phyloP scores from a whole-genome alignment of 768 basidiomycete species.

The Mycena chlorophos region DNA sequence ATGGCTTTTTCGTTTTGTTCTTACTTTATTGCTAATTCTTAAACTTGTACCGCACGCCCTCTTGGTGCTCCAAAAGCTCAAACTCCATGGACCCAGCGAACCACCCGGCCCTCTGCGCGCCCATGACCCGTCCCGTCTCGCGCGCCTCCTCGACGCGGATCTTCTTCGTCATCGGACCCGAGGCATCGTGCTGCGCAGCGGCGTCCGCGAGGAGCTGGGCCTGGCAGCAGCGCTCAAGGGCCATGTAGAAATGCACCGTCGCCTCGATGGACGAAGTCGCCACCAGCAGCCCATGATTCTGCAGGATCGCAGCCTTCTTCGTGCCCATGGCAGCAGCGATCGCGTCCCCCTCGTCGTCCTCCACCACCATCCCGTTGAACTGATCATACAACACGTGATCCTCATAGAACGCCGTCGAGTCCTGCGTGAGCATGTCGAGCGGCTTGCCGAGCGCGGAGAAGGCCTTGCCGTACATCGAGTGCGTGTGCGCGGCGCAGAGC shows the following conservation, averaged over 20 bases:
- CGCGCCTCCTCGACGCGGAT: constrained; percentile 31
- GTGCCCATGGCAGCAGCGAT: constrained; percentile 45
- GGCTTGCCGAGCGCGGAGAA: constrained; percentile 47
- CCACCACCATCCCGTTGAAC: constrained; percentile 51
- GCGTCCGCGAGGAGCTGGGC: constrained; percentile 47
- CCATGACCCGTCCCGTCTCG: constrained; percentile 27
- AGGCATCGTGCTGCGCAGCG: constrained; percentile 31
- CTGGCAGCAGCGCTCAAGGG: constrained; percentile 47
- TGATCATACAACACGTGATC: constrained; percentile 45
- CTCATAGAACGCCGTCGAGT: constrained; percentile 45
- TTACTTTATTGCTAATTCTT: not conserved
- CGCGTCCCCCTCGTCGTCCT: constrained; percentile 42
- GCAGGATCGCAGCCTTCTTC: constrained; percentile 44
- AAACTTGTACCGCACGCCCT: constrained; percentile 26
- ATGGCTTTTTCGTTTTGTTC: too few relatives aligned
- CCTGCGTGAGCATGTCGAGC: constrained; percentile 46
- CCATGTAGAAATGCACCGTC: constrained; percentile 42
- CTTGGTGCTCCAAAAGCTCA: constrained; percentile 36
- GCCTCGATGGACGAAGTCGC: constrained; percentile 44
- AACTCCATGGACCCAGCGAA: constrained; percentile 41
- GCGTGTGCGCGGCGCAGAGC: constrained; percentile 47
- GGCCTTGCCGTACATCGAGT: constrained; percentile 50
- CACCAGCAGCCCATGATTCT: constrained; percentile 45
- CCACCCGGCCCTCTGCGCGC: constrained; percentile 35
- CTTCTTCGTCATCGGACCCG: constrained; percentile 26